Base-by-base conservation (phyloP, 2,329 filamentous ascomycete species). In the Diaporthe citrichinensis region DNA sequence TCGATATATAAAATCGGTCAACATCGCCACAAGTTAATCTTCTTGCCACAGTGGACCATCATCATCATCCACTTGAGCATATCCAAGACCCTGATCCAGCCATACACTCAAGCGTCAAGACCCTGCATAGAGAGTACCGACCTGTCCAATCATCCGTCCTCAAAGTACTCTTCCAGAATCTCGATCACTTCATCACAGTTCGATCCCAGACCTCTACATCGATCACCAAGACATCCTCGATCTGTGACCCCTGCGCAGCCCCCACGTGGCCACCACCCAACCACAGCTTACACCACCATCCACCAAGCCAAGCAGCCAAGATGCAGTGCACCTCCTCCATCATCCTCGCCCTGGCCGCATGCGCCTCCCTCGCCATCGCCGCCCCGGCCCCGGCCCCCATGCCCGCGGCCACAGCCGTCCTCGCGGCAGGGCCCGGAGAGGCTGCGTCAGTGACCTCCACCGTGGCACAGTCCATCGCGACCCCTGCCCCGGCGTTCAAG, bases 11-110 rank as follows among this genome's bases (percentile, higher is more conserved):
- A 68, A 31, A 39, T 10, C 14, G 23, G 28, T 12, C 23, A 36
- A 68, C 28, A 53, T 53, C 65, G 65, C 65, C 46, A 68, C 46
- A 53, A 17, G 46, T 53, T 31, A 17, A 39, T 39, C 44, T 68
- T 68, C 23, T 68, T 68, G 65, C 65, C 65, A 68, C 46, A 68
- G 46, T 68, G 46, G 65, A 53, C n/a, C 46, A 68, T 39, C 65
- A 68, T 53, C 65, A 68, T 68, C 62, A 68, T 53, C 62, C 23
- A n/a, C n/a, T n/a, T n/a, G n/a, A n/a, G n/a, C n/a, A n/a, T 31
- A 68, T 68, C 34, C 31, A 39, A 68, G 65, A 39, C 44, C 62
- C 44, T 68, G 28, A 68, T 68, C 62, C n/a, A n/a, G n/a, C n/a
- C n/a, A n/a, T n/a, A 34, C 41, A 49, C 61, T 67, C 41, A 49